Base-by-base conservation (phyloP, 75 land plant genomes). In the Chamaecyparis obtusa region DNA sequence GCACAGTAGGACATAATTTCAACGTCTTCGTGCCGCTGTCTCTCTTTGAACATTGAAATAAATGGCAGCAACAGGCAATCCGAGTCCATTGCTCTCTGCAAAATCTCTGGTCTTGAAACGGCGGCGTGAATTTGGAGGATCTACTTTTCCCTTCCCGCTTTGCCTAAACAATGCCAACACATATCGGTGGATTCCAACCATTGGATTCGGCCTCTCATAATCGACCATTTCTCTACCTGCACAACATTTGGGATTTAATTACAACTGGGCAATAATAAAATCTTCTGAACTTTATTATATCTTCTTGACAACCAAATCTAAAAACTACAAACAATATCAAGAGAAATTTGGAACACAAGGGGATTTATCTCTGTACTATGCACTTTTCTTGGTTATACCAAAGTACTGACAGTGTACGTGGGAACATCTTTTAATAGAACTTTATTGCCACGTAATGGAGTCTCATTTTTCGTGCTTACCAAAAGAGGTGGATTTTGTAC, bases 401-500 rank as follows among this genome's bases (percentile, higher is more conserved):
- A 51, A 13, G 15, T 51, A 14, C 15, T 51, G 55, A 14, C 55
- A 51, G 55, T 1, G 55, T 51, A 51, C 16, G 2, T 51, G 55
- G 55, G 55, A 51, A 51, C 55, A 51, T 13, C 55, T 51, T 51
- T 51, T 51, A 14, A 51, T 51, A 2, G 2, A 13, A 14, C 55
- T 51, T 51, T 13, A 51, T 11, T 51, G 16, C 55, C 16, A 48
- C 51, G 13, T 48, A 48, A 48, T 48, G 1, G 0, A 1, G 51
- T 48, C 1, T 48, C 0, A 48, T 9, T 48, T 13, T 8, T 48
- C 51, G 55, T 51, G 43, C 83, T 49, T 90, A 97, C 99, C 99
- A 88, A 93, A 95, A 86, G 91, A 90, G 49, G 87, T 91, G 87
- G 96, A 93, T n/a, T 94, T 93, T 39, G 94, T 96, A 35, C 93